Evolutionary conservation across 1,139 yeast genomes (phyloP), one percentile per base, ranked within the genome.

Genomic region (Geotrichum phurueaensis): DNA sequence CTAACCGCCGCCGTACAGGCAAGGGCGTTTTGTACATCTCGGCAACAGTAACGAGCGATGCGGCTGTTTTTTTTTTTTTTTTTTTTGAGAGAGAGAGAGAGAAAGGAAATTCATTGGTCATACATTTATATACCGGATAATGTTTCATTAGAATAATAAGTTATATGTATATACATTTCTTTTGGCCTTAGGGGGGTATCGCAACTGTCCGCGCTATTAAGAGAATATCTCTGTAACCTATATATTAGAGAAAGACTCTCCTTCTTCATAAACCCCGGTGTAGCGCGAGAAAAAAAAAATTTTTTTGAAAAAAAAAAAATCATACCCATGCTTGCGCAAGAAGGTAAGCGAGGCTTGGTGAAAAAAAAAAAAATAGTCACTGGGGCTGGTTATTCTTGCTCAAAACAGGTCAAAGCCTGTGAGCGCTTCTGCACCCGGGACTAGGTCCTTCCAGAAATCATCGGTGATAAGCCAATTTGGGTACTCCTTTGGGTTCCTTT

Each of bases 361-460:
- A 3, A 51, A 22, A 13, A 3, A 51, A 22, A 13, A 3, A 22
- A 3, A 49, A 18, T 18, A 51, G 4, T 18, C 15, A 25, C 20
- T 22, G 2, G 52, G 31, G 10, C 5, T 29, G 20, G 39, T 22
- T 25, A 12, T 13, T 3, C 12, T 9, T 39, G 22, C 48, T 51
- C 31, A 62, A 56, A 54, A 52, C 49, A 61, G 5, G 25, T 70
- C 73, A 62, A 67, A 70, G 22, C 72, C 71, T 2, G 72, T 64
- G 45, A 69, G 66, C 3, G 71, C 71, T 51, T 70, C 73, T 9
- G 69, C 69, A 48, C 68, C 69, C 1, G 73, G 71, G 4, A 70
- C 69, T 31, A 70, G 56, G 36, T 70, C 73, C 56, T 65, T 68
- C 73, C 73, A 70, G 56, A 70, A 70, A 45, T 69, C 72, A 49